Evolutionary conservation across 805 yeast genomes (phyloP).

Genomic region (Ogataea paradorogensis): DNA sequence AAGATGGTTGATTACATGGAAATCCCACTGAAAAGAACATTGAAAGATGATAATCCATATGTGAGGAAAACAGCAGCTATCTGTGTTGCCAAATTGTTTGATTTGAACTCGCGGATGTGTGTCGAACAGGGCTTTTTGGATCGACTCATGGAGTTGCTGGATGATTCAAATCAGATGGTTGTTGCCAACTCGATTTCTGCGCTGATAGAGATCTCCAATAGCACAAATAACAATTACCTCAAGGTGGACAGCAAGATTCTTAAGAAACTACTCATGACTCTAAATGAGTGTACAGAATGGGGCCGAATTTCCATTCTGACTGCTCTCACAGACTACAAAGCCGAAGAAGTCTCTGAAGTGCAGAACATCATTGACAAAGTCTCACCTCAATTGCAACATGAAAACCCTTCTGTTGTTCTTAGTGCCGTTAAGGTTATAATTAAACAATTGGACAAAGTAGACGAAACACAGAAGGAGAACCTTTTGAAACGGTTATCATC

Average conservation of each 20-base stretch:
- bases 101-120: conserved; percentile 75
- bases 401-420: conserved; percentile 90
- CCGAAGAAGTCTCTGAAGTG: conserved; percentile 62
- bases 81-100: conserved; percentile 93
- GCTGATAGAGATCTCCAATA: conserved; percentile 63
- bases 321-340: conserved; percentile 69
- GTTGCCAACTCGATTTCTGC: conserved; percentile 92
- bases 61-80: conserved; percentile 97
- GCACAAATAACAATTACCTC: conserved; percentile 31
- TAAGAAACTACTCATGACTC: conserved; percentile 69
- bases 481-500: conserved; percentile 72
- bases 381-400: conserved; percentile 94
- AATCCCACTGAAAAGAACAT: conserved; percentile 78
- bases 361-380: conserved; percentile 84
- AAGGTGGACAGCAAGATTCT: conserved; percentile 41
- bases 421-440: conserved; percentile 79
- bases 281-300: conserved; percentile 99
- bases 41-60: conserved; percentile 92
- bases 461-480: conserved; percentile 35
- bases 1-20: conserved; percentile 95
- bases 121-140: conserved; percentile 83
- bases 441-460: conserved; percentile 56
- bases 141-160: conserved; percentile 60
- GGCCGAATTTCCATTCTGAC: conserved; percentile 88
- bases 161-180: conserved; percentile 94